phyloP scores from a whole-genome alignment of 805 yeast species.

The Pichia paraexigua region DNA sequence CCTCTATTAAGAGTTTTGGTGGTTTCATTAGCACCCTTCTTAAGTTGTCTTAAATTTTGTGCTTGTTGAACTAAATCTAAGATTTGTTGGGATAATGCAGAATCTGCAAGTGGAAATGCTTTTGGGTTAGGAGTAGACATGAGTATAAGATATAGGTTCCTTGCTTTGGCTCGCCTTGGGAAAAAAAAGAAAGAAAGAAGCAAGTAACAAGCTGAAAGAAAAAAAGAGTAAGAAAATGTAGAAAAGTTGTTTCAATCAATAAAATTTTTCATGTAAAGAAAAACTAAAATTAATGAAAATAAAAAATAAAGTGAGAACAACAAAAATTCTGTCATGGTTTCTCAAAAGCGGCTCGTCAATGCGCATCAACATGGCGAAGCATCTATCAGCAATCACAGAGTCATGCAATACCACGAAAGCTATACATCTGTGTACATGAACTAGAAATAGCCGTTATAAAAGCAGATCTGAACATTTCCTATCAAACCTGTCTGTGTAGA shows the following conservation, averaged over 20 bases:
- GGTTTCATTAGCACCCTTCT: slow-evolving; percentile 99
- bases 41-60: slow-evolving; percentile 94
- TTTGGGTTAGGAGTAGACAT: slow-evolving; percentile 94
- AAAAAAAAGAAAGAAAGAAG: neutral
- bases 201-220: neutral
- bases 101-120: slow-evolving; percentile 98
- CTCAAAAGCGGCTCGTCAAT: too few species aligned
- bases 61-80: slow-evolving; percentile 97
- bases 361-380: too few species aligned
- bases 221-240: neutral
- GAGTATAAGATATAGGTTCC: slow-evolving; percentile 35
- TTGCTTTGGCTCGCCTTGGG: slow-evolving; percentile 43
- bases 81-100: slow-evolving; percentile 91
- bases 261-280: neutral
- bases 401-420: too few species aligned
- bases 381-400: too few species aligned
- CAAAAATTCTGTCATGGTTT: too few species aligned
- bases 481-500: too few species aligned
- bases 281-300: neutral
- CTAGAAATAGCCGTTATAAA: too few species aligned
- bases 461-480: too few species aligned
- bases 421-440: too few species aligned
- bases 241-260: neutral
- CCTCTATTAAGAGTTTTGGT: slow-evolving; percentile 99
- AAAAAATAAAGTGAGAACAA: neutral